Evolutionary conservation across 2,329 filamentous ascomycete genomes (phyloP).

Genomic region (Penicillium sp.): DNA sequence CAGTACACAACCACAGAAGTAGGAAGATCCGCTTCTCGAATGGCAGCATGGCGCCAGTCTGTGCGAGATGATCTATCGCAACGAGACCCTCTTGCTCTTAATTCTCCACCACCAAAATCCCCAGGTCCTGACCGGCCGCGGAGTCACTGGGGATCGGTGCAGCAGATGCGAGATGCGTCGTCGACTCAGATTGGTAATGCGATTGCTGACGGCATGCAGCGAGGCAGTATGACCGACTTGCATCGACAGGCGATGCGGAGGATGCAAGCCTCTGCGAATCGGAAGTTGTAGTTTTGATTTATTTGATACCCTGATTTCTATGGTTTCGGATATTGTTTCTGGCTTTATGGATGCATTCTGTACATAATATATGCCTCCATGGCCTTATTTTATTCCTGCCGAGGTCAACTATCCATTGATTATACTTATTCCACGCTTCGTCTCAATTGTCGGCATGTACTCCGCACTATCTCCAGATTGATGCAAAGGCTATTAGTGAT

Average conservation of each 20-base stretch:
- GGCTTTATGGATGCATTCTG: too few relatives aligned
- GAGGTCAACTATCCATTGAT: too few relatives aligned
- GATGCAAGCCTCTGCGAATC: constrained; percentile 62
- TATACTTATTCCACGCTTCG: too few relatives aligned
- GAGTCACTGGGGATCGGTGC: constrained; percentile 54
- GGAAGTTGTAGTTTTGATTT: constrained; percentile 17
- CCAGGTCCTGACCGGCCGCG: constrained; percentile 54
- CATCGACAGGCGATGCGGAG: constrained; percentile 73
- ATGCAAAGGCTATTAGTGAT: too few relatives aligned
- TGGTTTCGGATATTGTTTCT: constrained; percentile 8
- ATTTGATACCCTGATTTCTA: constrained; percentile 12
- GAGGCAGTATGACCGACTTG: constrained; percentile 64
- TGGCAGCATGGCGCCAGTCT: constrained; percentile 63
- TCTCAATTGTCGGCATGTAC: too few relatives aligned
- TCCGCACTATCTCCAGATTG: too few relatives aligned
- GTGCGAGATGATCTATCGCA: constrained; percentile 57
- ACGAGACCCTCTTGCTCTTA: constrained; percentile 26
- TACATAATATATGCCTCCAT: too few relatives aligned
- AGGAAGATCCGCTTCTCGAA: constrained; percentile 46
- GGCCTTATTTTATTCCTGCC: too few relatives aligned
- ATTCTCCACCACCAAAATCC: constrained; percentile 27
- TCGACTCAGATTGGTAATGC: constrained; percentile 56
- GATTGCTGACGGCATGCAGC: constrained; percentile 70
- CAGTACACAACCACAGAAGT: constrained; percentile 9
- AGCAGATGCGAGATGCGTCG: constrained; percentile 54